These are phyloP conservation scores for Saccharomycopsis guyanensis DNA, from an alignment of 805 yeast genomes.

Conservation along the genomic window DNA sequence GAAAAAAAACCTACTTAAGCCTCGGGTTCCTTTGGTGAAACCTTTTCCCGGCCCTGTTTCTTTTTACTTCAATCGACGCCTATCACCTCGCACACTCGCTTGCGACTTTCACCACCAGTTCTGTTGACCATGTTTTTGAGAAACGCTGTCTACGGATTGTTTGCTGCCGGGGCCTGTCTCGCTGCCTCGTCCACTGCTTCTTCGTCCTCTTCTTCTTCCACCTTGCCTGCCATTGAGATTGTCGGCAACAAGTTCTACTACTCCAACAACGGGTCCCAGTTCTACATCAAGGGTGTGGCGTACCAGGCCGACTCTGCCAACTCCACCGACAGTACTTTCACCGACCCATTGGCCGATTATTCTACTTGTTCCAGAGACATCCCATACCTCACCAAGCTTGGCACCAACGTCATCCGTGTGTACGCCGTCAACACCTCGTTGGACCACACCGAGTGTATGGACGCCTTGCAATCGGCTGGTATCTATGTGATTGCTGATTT, in stretches of 20 bases:
- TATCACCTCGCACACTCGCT: too few species aligned
- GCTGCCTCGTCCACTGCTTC: slow-evolving; percentile 20
- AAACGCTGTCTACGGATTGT: background rate
- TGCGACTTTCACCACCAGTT: too few species aligned
- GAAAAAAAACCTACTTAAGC: too few species aligned
- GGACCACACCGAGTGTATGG: slow-evolving; percentile 68
- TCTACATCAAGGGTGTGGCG: slow-evolving; percentile 82
- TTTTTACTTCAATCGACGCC: too few species aligned
- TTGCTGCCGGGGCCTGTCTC: background rate
- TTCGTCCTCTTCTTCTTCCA: slow-evolving; percentile 18
- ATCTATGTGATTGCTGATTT: slow-evolving; percentile 77
- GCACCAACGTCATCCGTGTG: slow-evolving; percentile 68
- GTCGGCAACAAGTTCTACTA: slow-evolving; percentile 73
- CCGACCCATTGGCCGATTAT: slow-evolving; percentile 65
- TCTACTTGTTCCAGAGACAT: slow-evolving; percentile 62
- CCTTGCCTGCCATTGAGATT: slow-evolving; percentile 47
- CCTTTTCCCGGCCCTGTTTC: too few species aligned
- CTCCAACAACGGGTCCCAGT: slow-evolving; percentile 66
- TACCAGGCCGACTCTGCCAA: slow-evolving; percentile 66
- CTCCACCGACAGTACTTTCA: slow-evolving; percentile 30
- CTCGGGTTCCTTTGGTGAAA: too few species aligned
- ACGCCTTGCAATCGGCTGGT: slow-evolving; percentile 59
- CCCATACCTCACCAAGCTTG: slow-evolving; percentile 54
- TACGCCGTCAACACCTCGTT: slow-evolving; percentile 59
- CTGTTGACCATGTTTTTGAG: background rate